Conservation (phyloP, 192 early-diverging fungal species). For the Coemansia furcata region DNA sequence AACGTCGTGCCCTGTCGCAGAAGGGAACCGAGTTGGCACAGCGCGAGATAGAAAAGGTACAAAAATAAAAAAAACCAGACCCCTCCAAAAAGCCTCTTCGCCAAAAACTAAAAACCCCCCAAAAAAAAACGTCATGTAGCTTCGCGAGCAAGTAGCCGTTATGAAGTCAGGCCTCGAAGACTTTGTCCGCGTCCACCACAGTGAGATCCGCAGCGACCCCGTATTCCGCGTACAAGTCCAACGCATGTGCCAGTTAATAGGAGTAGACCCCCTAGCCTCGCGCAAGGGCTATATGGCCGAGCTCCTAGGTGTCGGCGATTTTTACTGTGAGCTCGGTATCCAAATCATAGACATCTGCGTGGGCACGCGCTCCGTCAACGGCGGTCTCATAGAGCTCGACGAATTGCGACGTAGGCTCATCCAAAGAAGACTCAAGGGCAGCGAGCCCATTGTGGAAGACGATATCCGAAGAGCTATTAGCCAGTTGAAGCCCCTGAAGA, state of each 20-base stretch:
- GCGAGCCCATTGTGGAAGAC: constrained; percentile 59
- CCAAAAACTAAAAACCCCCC: neutral
- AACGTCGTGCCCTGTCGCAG: constrained; percentile 40
- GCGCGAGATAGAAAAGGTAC: constrained; percentile 55
- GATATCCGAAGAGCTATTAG: constrained; percentile 87
- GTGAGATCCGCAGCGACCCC: constrained; percentile 86
- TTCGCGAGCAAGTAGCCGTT: constrained; percentile 62
- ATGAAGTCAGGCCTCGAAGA: constrained; percentile 83
- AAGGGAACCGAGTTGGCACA: constrained; percentile 48
- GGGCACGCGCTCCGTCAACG: constrained; percentile 77
- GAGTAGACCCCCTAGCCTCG: constrained; percentile 93
- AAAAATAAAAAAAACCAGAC: neutral
- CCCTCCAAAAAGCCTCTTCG: neutral
- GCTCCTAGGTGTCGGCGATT: constrained; percentile 91
- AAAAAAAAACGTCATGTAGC: constrained; percentile 25
- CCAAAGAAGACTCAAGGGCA: constrained; percentile 55
- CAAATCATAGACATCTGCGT: constrained; percentile 91
- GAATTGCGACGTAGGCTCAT: constrained; percentile 76
- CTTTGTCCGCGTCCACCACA: constrained; percentile 82
- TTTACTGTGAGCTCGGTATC: constrained; percentile 95
- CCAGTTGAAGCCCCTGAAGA: constrained; percentile 79
- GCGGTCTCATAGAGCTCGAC: constrained; percentile 84
- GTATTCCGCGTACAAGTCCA: constrained; percentile 87
- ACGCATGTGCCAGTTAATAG: constrained; percentile 88
- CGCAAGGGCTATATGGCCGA: constrained; percentile 97